A percentile compares a stretch with the other conserved stretches of the same genome.
phyloP scores from a whole-genome alignment of 1,284 basidiomycete species.

The Phylloporus gajari region DNA sequence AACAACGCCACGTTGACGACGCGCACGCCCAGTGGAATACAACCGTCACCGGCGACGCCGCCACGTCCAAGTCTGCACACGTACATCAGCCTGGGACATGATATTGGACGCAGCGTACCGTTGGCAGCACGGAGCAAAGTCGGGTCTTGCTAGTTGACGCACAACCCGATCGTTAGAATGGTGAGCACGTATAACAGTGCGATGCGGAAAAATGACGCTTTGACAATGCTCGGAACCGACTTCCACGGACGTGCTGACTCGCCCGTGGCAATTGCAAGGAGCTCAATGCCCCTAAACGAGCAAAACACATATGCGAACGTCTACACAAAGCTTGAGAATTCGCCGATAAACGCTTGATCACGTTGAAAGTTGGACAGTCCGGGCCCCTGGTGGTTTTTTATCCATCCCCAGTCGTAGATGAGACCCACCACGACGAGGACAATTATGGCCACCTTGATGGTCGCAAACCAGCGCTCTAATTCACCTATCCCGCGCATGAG shows the following conservation, averaged over 20 bases:
- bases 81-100: constrained; percentile 25
- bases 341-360: constrained; percentile 63
- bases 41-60: constrained; percentile 67
- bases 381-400: constrained; percentile 64
- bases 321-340: constrained; percentile 63
- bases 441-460: constrained; percentile 66
- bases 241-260: constrained; percentile 68
- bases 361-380: constrained; percentile 65
- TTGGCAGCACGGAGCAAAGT: constrained; percentile 58
- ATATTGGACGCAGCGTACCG: constrained; percentile 39
- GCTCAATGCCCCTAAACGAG: constrained; percentile 80
- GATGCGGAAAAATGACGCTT: constrained; percentile 74
- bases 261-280: constrained; percentile 73
- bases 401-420: constrained; percentile 67
- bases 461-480: constrained; percentile 63
- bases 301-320: constrained; percentile 70
- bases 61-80: constrained; percentile 51
- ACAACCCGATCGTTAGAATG: constrained; percentile 65
- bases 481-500: constrained; percentile 50
- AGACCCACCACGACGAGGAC: constrained; percentile 65
- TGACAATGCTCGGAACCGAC: constrained; percentile 74
- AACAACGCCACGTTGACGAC: constrained; percentile 70
- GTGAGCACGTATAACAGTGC: constrained; percentile 70
- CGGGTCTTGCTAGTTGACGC: constrained; percentile 63
- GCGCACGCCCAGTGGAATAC: constrained; percentile 66